Conservation (phyloP, 371 early-diverging fungal genomes). For the Circinella umbellata region DNA sequence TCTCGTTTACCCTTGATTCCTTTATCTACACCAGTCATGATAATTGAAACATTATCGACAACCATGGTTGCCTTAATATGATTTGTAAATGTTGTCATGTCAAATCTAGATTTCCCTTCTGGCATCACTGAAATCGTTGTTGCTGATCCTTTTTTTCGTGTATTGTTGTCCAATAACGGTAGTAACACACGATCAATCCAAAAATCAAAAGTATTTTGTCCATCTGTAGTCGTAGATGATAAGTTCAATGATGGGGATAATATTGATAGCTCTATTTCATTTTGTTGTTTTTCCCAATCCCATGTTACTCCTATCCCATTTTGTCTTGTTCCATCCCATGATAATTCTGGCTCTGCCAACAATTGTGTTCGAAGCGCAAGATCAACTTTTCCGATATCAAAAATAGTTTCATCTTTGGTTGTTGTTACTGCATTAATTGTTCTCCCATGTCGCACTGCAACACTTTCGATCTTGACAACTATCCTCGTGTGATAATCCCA, state of each 20-base stretch:
- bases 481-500: constrained; percentile 5
- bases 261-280: constrained; percentile 23
- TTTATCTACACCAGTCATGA: constrained; percentile 32
- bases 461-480: neutral
- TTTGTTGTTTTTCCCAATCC: constrained; percentile 26
- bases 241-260: constrained; percentile 25
- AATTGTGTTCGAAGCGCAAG: constrained; percentile 4
- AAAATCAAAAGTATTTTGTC: constrained; percentile 21
- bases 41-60: constrained; percentile 1
- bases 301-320: neutral
- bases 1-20: constrained; percentile 33
- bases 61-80: constrained; percentile 14
- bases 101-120: neutral
- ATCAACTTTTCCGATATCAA: constrained; percentile 4
- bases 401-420: constrained; percentile 4
- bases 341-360: neutral
- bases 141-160: neutral
- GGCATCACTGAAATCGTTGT: neutral
- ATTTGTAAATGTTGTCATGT: neutral
- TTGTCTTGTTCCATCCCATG: neutral
- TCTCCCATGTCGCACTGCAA: constrained; percentile 19
- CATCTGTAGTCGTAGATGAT: constrained; percentile 9
- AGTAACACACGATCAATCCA: constrained; percentile 25
- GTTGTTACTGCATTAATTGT: neutral
- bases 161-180: neutral